Evolutionary conservation across 139 green algal species (phyloP), one percentile per base, ranked within the genome.

Genomic region (Micractinium conductrix): DNA sequence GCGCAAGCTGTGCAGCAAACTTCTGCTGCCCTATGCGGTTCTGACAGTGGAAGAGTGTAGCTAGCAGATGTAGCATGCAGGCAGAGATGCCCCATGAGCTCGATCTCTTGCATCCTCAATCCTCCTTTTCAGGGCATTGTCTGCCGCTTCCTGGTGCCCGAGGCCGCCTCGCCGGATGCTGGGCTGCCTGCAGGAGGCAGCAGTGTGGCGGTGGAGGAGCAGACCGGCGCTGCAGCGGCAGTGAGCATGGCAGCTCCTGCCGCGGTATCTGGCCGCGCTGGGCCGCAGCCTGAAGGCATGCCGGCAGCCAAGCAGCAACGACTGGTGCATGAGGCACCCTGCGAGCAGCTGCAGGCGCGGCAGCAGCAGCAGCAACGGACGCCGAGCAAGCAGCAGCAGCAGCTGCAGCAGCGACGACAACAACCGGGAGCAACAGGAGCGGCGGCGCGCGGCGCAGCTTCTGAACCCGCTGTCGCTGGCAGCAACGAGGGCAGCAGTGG

Each of bases 91-190:
- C n/a, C n/a, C n/a, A n/a, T n/a, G n/a, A n/a, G n/a, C n/a, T n/a
- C n/a, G n/a, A n/a, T n/a, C n/a, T n/a, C n/a, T n/a, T n/a, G n/a
- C n/a, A n/a, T n/a, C n/a, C n/a, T n/a, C 33, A 44, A 10, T 12
- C 33, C n/a, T 38, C 65, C 33, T 40, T 33, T 65, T 62, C 78
- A 83, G 78, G 78, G 78, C 42, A 48, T 85, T 10, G 53, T 85
- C 37, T 80, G 80, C 40, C 70, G 70, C 12, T 85, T 85, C 38
- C 37, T 85, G 30, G 69, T 80, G 35, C 53, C 67, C 1, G 80
- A 85, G 53, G 42, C 78, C 22, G 19, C 62, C 26, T 24, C 2
- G n/a, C 37, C 76, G n/a, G 26, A 37, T 43, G 42, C 38, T 26
- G 44, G 30, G 24, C 21, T 26, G n/a, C 6, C 58, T 14, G 76